A percentile compares a stretch with the other conserved stretches of the same genome.
Evolutionary conservation across 768 basidiomycete species (phyloP).

Genomic region (Lactarius deliciosus): DNA sequence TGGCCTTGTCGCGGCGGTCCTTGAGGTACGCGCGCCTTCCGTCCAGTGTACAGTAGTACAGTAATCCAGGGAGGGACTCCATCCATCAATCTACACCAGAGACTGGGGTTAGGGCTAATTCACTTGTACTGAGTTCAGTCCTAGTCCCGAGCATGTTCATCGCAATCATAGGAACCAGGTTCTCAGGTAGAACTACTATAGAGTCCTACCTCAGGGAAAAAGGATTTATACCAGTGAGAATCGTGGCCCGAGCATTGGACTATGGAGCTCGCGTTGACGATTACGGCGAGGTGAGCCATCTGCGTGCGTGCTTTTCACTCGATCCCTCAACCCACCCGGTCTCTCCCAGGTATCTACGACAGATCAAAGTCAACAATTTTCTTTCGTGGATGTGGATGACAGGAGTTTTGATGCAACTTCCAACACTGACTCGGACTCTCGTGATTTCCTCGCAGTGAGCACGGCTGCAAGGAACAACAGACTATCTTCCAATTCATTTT

Average conservation of each 20-base stretch:
- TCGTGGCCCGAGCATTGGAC: constrained; percentile 5
- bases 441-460: not conserved
- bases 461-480: not conserved
- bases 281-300: not conserved
- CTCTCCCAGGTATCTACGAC: not conserved
- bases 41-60: no score
- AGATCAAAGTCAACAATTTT: constrained; percentile 2
- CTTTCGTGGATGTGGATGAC: constrained; percentile 18
- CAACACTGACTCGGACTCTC: not conserved
- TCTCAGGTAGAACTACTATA: constrained; percentile 44
- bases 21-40: not conserved
- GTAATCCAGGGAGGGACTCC: not conserved
- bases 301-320: not conserved
- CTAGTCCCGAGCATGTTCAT: constrained; percentile 52
- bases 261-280: not conserved
- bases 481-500: constrained; percentile 20
- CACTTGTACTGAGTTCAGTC: constrained; percentile 1
- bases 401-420: not conserved
- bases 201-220: constrained; percentile 28
- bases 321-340: not conserved
- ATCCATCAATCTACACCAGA: not conserved
- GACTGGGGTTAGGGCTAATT: constrained; percentile 12
- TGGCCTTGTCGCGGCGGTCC: not conserved
- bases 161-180: constrained; percentile 62
- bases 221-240: constrained; percentile 27